Evolutionary conservation across 1,139 yeast genomes (phyloP).

Genomic region (Debaryomycetaceae sp.): DNA sequence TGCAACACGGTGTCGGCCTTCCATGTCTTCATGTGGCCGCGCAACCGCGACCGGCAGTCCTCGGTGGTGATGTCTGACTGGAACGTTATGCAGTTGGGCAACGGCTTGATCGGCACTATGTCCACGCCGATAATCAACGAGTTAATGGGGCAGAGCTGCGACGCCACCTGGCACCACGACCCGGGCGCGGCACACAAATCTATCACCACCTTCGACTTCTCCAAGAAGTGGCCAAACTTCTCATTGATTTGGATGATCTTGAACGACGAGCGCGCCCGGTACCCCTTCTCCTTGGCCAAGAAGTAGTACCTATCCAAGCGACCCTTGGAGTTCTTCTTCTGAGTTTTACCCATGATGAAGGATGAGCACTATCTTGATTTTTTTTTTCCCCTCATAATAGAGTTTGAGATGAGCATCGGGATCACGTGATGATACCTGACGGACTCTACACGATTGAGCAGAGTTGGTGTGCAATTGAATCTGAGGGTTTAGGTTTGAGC

Average conservation of each 20-base stretch:
- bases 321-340: constrained; percentile 96
- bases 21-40: constrained; percentile 98
- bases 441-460: no score
- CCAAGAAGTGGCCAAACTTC: constrained; percentile 91
- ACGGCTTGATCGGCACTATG: constrained; percentile 91
- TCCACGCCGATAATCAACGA: constrained; percentile 96
- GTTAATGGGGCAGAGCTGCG: constrained; percentile 86
- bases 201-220: constrained; percentile 93
- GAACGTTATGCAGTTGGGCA: constrained; percentile 90
- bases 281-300: constrained; percentile 96
- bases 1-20: constrained; percentile 97
- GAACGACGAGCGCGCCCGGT: constrained; percentile 98
- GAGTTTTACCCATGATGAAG: constrained; percentile 80
- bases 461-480: no score
- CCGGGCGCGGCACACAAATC: constrained; percentile 99
- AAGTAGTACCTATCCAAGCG: constrained; percentile 97
- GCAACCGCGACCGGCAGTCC: constrained; percentile 87
- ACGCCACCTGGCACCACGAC: constrained; percentile 99
- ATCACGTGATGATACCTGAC: constrained; percentile 6
- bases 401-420: constrained; percentile 8
- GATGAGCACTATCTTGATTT: constrained; percentile 3
- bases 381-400: no score
- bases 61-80: constrained; percentile 98
- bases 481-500: no score
- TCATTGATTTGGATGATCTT: constrained; percentile 93